phyloP scores from a whole-genome alignment of 768 basidiomycete genomes.

The Stropharia rugosoannulata region DNA sequence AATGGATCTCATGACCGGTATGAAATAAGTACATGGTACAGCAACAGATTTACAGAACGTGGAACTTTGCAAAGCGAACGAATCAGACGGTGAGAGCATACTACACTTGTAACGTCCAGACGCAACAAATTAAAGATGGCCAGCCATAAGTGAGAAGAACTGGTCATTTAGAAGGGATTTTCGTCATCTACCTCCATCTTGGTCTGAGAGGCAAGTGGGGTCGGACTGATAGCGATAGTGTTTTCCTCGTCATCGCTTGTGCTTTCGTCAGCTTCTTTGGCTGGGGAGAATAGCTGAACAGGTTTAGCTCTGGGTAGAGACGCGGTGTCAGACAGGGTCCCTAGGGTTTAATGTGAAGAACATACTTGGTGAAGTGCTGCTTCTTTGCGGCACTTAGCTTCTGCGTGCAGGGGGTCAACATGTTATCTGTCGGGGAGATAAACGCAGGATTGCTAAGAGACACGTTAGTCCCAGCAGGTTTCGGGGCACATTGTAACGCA shows the following conservation, averaged over 20 bases:
- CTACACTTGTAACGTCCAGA: slow-evolving; percentile 7
- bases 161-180: slow-evolving; percentile 64
- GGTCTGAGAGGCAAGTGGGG: slow-evolving; percentile 19
- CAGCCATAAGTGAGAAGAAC: slow-evolving; percentile 10
- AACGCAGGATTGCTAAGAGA: slow-evolving; percentile 75
- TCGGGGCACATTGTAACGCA: slow-evolving; percentile 37
- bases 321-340: background rate
- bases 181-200: slow-evolving; percentile 55
- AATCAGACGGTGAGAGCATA: slow-evolving; percentile 6
- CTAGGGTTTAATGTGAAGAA: slow-evolving; percentile 12
- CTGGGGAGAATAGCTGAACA: slow-evolving; percentile 56
- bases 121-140: slow-evolving; percentile 2
- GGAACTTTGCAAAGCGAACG: slow-evolving; percentile 17
- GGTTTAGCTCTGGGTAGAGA: slow-evolving; percentile 55
- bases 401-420: slow-evolving; percentile 92
- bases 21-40: slow-evolving; percentile 18
- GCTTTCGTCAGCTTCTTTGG: slow-evolving; percentile 40
- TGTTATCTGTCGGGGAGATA: slow-evolving; percentile 92
- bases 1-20: slow-evolving; percentile 20
- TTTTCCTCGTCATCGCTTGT: slow-evolving; percentile 31
- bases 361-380: slow-evolving; percentile 90
- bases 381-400: slow-evolving; percentile 91
- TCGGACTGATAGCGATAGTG: slow-evolving; percentile 3
- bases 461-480: slow-evolving; percentile 4
- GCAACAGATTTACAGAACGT: slow-evolving; percentile 19